Base-by-base conservation (phyloP, 371 early-diverging fungal genomes). In the Syncephalastrum racemosum region DNA sequence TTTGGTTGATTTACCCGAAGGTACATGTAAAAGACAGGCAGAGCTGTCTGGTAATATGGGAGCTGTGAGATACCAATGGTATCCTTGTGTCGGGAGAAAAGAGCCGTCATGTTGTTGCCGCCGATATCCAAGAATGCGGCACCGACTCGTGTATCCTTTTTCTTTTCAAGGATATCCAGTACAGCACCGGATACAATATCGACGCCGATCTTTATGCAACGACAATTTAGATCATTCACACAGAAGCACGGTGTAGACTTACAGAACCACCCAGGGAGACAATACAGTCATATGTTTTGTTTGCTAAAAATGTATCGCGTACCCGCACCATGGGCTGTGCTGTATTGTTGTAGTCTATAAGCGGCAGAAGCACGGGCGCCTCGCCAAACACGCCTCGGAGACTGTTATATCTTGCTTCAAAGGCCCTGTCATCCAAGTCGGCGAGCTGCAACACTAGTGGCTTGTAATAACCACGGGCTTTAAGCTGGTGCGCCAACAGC, bases 21-120 rank as follows among this genome's bases (percentile, higher is more conserved):
- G 43, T 74, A 81, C 49, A 78, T 64, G 20, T 77, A 76, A 22
- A 81, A 62, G 15, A 81, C 72, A 2, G 81, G 77, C 12, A 81
- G 40, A 1, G 69, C 77, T 18, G 79, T 76, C 50, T 81, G 81
- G 25, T 76, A 71, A 25, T 81, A 81, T 1, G 79, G 79, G 3
- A 79, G 40, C 44, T 81, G 81, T 4, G 73, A 64, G 19, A 79
- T 64, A 14, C 70, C 68, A 5, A 67, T 59, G 0, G 67, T 73
- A 24, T 74, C 60, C 5, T 53, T 53, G 23, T 73, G 69, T 4
- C 50, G 45, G 16, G 66, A 60, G 58, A 80, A 68, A 16, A 71
- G 36, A 10, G 25, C 42, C 10, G 62, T 55, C 56, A 68, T 60
- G 41, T 65, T 65, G 14, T 59, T 55, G 14, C 62, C 66, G 1